phyloP scores from a whole-genome alignment of 768 basidiomycete species.

The Russula sp. region DNA sequence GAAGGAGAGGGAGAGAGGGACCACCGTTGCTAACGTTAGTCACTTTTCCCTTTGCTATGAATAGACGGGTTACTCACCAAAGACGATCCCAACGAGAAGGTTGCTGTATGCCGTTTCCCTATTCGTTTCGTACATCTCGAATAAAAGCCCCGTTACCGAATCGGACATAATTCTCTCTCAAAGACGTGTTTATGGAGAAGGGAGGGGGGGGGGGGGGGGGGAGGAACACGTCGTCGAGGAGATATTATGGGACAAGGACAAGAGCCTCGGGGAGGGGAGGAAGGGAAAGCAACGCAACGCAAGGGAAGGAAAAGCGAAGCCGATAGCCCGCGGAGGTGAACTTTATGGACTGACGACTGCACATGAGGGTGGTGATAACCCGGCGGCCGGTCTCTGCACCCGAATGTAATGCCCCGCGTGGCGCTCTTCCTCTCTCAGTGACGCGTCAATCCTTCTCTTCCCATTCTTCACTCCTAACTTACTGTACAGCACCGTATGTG shows the following conservation, averaged over 20 bases:
- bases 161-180: conserved; percentile 13
- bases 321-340: background rate
- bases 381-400: background rate
- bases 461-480: background rate
- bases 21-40: background rate
- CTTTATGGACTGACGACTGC: background rate
- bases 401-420: background rate
- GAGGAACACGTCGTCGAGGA: background rate
- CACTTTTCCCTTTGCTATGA: no score
- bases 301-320: background rate
- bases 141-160: background rate
- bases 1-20: background rate
- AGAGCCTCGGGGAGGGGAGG: no score
- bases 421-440: background rate
- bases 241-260: no score
- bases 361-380: background rate
- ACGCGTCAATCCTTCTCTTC: background rate
- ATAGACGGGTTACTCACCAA: conserved; percentile 20
- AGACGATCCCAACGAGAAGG: conserved; percentile 19
- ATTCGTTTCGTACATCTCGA: conserved; percentile 12
- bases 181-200: background rate
- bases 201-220: no score
- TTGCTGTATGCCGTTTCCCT: conserved; percentile 13
- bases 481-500: no score
- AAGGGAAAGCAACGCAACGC: no score